Conservation (phyloP, 257 asterid genomes). For the Galeopsis tetrahit region DNA sequence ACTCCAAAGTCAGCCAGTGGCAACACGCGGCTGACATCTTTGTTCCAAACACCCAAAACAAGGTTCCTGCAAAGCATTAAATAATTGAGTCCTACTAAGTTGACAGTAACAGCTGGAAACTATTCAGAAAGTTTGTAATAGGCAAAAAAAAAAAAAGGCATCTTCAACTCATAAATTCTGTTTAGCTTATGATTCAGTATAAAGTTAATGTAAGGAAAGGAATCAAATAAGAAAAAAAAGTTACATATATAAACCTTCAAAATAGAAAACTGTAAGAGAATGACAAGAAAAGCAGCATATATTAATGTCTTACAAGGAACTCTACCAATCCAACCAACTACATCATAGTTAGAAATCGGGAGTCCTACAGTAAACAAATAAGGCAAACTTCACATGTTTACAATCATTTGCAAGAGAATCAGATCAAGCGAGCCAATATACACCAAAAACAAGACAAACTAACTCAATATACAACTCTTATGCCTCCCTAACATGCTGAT, state of each 20-base stretch:
- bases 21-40: constrained; percentile 86
- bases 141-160: background rate
- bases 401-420: constrained; percentile 22
- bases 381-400: constrained; percentile 20
- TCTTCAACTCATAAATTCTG: background rate
- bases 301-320: constrained; percentile 20
- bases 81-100: constrained; percentile 36
- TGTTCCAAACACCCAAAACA: constrained; percentile 90
- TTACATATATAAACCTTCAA: constrained; percentile 15
- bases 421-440: constrained; percentile 15
- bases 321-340: constrained; percentile 14
- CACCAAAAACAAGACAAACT: background rate
- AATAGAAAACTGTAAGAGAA: constrained; percentile 14
- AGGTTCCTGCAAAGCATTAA: constrained; percentile 68
- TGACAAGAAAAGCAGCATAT: constrained; percentile 22
- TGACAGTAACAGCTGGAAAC: constrained; percentile 16
- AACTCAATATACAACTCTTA: constrained; percentile 26
- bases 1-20: constrained; percentile 79
- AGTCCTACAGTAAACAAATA: constrained; percentile 13
- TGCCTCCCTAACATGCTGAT: background rate
- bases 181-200: constrained; percentile 12
- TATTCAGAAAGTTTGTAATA: constrained; percentile 16
- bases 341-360: constrained; percentile 17
- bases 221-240: constrained; percentile 24
- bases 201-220: background rate